These are phyloP conservation scores for Urochloa ruziziensis DNA, from an alignment of 176 grass and related monocot species.

Conservation along the genomic window DNA sequence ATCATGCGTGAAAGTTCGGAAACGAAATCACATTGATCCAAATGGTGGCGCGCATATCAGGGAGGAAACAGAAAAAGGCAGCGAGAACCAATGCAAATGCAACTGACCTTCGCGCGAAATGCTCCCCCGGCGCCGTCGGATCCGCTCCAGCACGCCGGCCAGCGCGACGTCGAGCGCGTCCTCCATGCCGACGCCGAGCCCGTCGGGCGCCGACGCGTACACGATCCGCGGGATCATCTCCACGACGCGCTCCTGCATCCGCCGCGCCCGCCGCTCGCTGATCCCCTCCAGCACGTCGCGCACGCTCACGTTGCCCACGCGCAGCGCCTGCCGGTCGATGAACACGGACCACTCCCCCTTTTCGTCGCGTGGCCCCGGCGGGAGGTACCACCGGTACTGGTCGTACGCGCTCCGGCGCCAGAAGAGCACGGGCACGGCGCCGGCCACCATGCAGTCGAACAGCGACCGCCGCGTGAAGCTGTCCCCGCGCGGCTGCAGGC, in stretches of 20 bases:
- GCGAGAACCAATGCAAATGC: not conserved
- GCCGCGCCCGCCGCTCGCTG: conserved; percentile 45
- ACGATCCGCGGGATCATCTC: conserved; percentile 86
- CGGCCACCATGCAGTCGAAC: conserved; percentile 95
- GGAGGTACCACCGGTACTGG: conserved; percentile 75
- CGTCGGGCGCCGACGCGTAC: conserved; percentile 46
- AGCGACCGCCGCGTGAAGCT: conserved; percentile 86
- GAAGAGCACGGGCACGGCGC: conserved; percentile 87
- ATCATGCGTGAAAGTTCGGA: not conserved
- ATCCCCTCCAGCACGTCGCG: conserved; percentile 57
- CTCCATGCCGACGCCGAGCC: conserved; percentile 58
- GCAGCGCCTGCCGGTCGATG: conserved; percentile 67
- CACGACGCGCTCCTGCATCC: conserved; percentile 77
- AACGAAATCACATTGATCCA: not conserved
- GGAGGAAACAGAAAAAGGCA: not conserved
- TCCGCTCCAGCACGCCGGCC: conserved; percentile 47
- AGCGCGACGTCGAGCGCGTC: conserved; percentile 77
- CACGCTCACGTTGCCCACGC: conserved; percentile 54
- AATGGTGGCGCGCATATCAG: not conserved
- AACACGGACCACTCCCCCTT: conserved; percentile 83
- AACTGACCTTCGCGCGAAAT: not conserved
- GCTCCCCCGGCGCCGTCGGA: conserved; percentile 33
- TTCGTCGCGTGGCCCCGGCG: conserved; percentile 3
- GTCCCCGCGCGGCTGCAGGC: conserved; percentile 91
- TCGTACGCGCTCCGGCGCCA: conserved; percentile 78